A percentile compares a stretch with the other conserved stretches of the same genome.
These are phyloP conservation scores for Floccularia luteovirens DNA, from an alignment of 768 basidiomycete genomes.

Conservation along the genomic window DNA sequence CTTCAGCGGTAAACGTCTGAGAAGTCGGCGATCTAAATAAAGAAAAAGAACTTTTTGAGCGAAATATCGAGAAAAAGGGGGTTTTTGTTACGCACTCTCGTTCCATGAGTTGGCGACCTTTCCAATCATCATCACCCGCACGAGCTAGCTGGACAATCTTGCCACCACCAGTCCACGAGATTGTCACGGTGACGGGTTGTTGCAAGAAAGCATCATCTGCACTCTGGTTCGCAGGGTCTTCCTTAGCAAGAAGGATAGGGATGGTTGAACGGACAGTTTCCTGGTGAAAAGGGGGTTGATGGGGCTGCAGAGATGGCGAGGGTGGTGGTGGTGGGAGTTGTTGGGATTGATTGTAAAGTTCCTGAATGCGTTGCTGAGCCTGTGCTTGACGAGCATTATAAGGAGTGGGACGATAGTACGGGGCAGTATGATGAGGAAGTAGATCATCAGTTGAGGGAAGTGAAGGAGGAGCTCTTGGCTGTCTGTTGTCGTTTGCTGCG, in stretches of 20 bases:
- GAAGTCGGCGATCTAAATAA: constrained; percentile 20
- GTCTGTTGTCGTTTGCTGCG: not conserved
- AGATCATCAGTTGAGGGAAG: constrained; percentile 16
- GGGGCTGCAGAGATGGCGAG: constrained; percentile 9
- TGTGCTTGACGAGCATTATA: constrained; percentile 18
- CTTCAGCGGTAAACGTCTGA: constrained; percentile 25
- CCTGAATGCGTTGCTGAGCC: constrained; percentile 32
- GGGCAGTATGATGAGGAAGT: constrained; percentile 6
- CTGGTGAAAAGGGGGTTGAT: constrained; percentile 38
- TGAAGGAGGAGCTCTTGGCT: constrained; percentile 9
- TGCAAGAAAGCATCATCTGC: constrained; percentile 7
- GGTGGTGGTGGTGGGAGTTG: constrained; percentile 11
- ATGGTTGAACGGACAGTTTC: constrained; percentile 61
- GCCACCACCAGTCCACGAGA: constrained; percentile 62
- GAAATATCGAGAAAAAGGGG: constrained; percentile 6
- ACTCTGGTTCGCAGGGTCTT: constrained; percentile 11
- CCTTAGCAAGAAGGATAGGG: constrained; percentile 41
- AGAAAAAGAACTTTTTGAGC: too few species aligned
- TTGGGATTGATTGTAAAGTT: constrained; percentile 29
- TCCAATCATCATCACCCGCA: constrained; percentile 73
- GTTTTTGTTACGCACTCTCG: constrained; percentile 42
- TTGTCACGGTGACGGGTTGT: constrained; percentile 36
- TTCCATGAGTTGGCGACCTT: constrained; percentile 58
- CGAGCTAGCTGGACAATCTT: constrained; percentile 59
- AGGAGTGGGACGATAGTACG: constrained; percentile 5